Conservation (phyloP, 305 asterid genomes). For the Fraxinus floribunda region DNA sequence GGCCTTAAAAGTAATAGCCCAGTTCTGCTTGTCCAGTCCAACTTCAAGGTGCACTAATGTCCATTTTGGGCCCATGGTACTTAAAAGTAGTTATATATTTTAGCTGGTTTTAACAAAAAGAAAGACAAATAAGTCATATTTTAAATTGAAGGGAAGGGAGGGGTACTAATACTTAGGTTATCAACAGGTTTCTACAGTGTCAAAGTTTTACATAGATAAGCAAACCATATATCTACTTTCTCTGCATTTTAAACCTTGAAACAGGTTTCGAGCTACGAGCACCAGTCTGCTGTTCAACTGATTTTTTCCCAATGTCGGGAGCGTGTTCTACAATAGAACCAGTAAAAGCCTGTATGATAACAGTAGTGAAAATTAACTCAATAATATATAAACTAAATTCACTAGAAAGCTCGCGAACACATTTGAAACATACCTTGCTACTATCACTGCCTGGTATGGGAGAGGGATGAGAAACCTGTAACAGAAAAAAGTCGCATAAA, state of each 20-base stretch:
- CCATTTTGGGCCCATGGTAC: background rate
- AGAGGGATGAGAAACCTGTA: conserved; percentile 19
- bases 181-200: background rate
- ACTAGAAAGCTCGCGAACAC: background rate
- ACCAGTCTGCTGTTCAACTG: conserved; percentile 35
- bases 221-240: background rate
- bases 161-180: background rate
- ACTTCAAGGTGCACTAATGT: background rate
- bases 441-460: conserved; percentile 5
- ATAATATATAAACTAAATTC: background rate
- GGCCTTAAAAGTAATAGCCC: background rate
- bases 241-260: background rate
- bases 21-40: background rate
- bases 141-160: background rate
- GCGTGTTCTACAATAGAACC: conserved; percentile 64
- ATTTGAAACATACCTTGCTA: conserved; percentile 22
- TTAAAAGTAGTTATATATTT: background rate
- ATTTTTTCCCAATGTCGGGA: conserved; percentile 37
- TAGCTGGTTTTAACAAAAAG: background rate
- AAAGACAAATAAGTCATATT: background rate
- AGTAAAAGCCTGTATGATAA: conserved; percentile 53
- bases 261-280: conserved; percentile 22
- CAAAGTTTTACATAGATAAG: too few species aligned
- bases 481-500: background rate
- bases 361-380: background rate